Conservation (phyloP, 31 red algal species). For the Odonthalia washingtoniensis region DNA sequence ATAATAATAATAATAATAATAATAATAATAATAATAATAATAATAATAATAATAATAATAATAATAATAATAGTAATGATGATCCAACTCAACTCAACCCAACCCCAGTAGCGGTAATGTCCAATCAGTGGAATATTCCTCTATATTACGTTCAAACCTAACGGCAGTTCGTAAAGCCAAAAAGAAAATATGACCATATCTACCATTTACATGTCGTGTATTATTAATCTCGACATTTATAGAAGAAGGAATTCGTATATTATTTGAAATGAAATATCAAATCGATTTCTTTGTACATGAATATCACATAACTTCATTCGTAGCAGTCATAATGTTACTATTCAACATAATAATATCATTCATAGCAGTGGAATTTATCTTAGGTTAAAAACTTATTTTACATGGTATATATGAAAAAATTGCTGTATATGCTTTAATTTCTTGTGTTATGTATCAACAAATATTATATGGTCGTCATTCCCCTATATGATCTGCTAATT, state of each 20-base stretch:
- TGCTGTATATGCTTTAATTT: conserved; percentile 83
- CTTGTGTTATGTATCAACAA: conserved; percentile 89
- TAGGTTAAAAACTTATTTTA: conserved; percentile 56
- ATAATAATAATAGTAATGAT: too few relatives aligned
- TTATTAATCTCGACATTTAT: conserved; percentile 95
- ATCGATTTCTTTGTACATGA: conserved; percentile 78
- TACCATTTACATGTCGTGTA: conserved; percentile 78
- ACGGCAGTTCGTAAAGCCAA: conserved; percentile 35
- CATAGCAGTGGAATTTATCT: conserved; percentile 57
- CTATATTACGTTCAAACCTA: conserved; percentile 38
- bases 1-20: too few relatives aligned
- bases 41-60: too few relatives aligned
- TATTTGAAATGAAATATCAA: conserved; percentile 88
- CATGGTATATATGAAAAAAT: conserved; percentile 74
- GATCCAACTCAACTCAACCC: too few relatives aligned
- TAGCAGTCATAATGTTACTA: conserved; percentile 76
- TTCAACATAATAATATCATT: conserved; percentile 76
- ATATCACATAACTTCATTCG: conserved; percentile 74
- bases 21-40: too few relatives aligned
- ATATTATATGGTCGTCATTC: conserved; percentile 91
- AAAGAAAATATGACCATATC: conserved; percentile 57
- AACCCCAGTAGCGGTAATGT: too few relatives aligned
- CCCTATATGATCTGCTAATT: conserved; percentile 84
- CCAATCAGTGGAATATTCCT: too few relatives aligned
- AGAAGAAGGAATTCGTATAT: conserved; percentile 91